phyloP scores from a whole-genome alignment of 2,329 filamentous ascomycete genomes.

The Paramyrothecium roridum region DNA sequence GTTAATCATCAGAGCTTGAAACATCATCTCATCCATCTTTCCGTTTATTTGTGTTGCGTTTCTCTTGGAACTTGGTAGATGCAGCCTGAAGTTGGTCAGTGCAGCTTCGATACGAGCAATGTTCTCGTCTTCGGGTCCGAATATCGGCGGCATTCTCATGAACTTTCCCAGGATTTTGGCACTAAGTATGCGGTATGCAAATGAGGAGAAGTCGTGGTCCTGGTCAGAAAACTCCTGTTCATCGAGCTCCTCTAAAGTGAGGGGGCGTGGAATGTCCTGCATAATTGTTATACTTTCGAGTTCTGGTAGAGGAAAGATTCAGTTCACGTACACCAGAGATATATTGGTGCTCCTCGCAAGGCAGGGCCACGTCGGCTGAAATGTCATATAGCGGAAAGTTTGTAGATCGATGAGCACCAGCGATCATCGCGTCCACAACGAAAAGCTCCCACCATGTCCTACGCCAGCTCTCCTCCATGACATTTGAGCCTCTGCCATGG shows the following conservation, averaged over 20 bases:
- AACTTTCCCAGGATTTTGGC: constrained; percentile 75
- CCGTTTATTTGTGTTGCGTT: constrained; percentile 68
- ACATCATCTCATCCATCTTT: constrained; percentile 82
- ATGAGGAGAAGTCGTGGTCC: constrained; percentile 74
- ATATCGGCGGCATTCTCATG: constrained; percentile 54
- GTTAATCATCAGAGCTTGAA: constrained; percentile 82
- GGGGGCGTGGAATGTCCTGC: constrained; percentile 55
- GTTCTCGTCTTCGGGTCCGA: constrained; percentile 51
- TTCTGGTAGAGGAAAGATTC: neutral
- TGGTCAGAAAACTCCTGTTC: constrained; percentile 70
- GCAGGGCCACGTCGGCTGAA: constrained; percentile 65
- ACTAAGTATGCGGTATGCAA: constrained; percentile 79
- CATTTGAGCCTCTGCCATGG: constrained; percentile 60
- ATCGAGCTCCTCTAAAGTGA: constrained; percentile 72
- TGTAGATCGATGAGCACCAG: constrained; percentile 71
- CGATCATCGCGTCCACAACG: constrained; percentile 80
- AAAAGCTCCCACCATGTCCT: constrained; percentile 89
- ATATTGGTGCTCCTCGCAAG: constrained; percentile 80
- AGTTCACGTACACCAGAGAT: constrained; percentile 46
- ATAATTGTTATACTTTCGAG: constrained; percentile 3
- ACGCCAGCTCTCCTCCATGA: constrained; percentile 79
- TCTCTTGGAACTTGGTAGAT: constrained; percentile 70
- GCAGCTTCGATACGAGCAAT: constrained; percentile 48
- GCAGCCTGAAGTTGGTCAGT: constrained; percentile 72
- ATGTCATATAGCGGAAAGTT: constrained; percentile 69